phyloP scores from a whole-genome alignment of 2,329 filamentous ascomycete species.

The Aureobasidium pullulans region DNA sequence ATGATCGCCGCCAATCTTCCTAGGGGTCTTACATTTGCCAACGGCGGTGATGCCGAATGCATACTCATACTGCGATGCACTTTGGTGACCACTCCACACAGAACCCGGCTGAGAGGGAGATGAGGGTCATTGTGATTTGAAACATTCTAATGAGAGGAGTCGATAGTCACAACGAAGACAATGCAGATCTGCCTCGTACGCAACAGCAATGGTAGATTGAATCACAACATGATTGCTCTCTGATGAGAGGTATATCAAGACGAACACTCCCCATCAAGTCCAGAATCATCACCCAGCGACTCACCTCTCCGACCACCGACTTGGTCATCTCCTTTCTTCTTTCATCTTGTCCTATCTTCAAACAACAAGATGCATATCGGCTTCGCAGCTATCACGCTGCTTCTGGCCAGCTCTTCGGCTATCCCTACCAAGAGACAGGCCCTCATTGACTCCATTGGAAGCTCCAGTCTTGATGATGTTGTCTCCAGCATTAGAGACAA shows the following conservation, averaged over 20 bases:
- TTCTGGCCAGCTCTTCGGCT: slow-evolving; percentile 10
- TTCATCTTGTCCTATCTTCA: not conserved
- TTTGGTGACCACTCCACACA: not conserved
- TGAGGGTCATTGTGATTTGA: not conserved
- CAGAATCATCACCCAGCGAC: not conserved
- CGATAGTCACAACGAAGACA: slow-evolving; percentile 11
- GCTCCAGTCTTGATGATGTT: slow-evolving; percentile 4
- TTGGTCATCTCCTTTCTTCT: not conserved
- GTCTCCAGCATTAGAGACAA: not conserved
- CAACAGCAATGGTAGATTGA: not conserved
- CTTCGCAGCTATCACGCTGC: not conserved
- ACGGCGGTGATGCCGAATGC: not conserved
- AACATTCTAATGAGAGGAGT: not conserved
- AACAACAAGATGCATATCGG: slow-evolving; percentile 10
- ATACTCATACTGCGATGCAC: not conserved
- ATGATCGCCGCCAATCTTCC: not conserved
- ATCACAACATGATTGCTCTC: not conserved
- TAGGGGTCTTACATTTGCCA: not conserved
- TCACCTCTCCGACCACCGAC: not conserved
- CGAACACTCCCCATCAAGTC: not conserved
- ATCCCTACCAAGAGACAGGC: slow-evolving; percentile 9
- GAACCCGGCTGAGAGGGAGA: not conserved
- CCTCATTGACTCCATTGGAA: slow-evolving; percentile 2
- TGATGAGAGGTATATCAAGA: not conserved
- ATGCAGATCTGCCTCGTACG: not conserved